phyloP scores from a whole-genome alignment of 2,329 filamentous ascomycete species.

The Lasiodiplodia theobromae region DNA sequence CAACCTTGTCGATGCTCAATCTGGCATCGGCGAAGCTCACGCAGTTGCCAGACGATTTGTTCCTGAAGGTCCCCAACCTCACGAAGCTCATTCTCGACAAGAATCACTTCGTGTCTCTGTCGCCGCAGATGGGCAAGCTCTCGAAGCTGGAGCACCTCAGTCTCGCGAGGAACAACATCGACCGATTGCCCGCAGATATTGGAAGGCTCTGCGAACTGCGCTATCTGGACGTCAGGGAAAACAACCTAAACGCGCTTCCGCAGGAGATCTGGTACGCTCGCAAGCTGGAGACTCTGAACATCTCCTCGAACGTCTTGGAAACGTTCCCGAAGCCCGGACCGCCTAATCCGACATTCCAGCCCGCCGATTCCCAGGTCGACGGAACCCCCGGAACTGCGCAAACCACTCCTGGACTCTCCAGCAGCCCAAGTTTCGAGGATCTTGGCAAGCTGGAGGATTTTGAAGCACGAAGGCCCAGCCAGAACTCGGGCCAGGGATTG shows the following conservation, averaged over 20 bases:
- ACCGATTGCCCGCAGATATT: slow-evolving; percentile 83
- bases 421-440: slow-evolving; percentile 78
- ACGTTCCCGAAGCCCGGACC: slow-evolving; percentile 82
- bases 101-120: slow-evolving; percentile 93
- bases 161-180: slow-evolving; percentile 89
- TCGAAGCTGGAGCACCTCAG: slow-evolving; percentile 88
- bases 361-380: slow-evolving; percentile 41
- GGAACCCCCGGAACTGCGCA: slow-evolving; percentile 46
- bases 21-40: slow-evolving; percentile 90
- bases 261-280: slow-evolving; percentile 96
- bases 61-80: slow-evolving; percentile 84
- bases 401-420: slow-evolving; percentile 49
- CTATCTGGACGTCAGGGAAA: slow-evolving; percentile 87
- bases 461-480: slow-evolving; percentile 77
- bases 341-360: slow-evolving; percentile 30
- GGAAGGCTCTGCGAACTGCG: slow-evolving; percentile 85
- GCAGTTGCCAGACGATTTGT: slow-evolving; percentile 84
- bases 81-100: slow-evolving; percentile 90
- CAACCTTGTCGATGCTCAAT: slow-evolving; percentile 85
- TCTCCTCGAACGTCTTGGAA: slow-evolving; percentile 92
- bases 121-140: slow-evolving; percentile 82
- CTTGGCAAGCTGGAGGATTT: slow-evolving; percentile 70
- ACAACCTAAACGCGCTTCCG: slow-evolving; percentile 88
- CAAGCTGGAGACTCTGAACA: slow-evolving; percentile 88
- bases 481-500: slow-evolving; percentile 74